phyloP scores from a whole-genome alignment of 208 protist species.

The Wallacemonas sp. region DNA sequence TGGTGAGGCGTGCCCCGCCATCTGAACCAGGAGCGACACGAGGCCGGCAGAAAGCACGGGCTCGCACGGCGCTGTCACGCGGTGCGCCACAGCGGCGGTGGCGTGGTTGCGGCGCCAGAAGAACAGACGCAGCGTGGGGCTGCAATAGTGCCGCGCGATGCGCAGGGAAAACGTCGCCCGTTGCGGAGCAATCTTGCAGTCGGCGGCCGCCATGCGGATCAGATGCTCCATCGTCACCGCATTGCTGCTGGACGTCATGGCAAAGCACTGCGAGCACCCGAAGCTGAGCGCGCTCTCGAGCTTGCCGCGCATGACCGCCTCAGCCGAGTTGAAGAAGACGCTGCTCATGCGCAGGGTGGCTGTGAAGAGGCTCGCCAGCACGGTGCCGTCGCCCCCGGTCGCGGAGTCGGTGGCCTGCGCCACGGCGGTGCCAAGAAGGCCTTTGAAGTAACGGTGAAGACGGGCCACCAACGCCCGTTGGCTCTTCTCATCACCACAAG shows the following conservation, averaged over 20 bases:
- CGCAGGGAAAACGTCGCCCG: not conserved
- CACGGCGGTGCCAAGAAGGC: not conserved
- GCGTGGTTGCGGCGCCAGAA: conserved; percentile 8
- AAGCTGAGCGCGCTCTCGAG: not conserved
- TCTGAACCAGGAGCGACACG: not conserved
- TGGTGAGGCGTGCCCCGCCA: conserved; percentile 4
- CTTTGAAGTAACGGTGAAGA: not conserved
- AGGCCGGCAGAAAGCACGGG: not conserved
- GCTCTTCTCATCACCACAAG: not conserved
- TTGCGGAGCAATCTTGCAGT: not conserved
- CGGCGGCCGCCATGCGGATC: not conserved
- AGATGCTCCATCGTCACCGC: not conserved
- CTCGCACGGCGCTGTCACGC: not conserved
- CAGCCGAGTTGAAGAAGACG: not conserved
- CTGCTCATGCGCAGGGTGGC: not conserved
- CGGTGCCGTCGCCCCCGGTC: not conserved
- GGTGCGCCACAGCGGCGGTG: not conserved
- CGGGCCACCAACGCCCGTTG: not conserved
- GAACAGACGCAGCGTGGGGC: not conserved
- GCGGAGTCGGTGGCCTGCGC: too few species aligned
- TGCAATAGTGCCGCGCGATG: not conserved
- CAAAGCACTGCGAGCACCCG: not conserved
- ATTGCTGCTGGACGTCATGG: not conserved
- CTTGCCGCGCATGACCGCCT: not conserved
- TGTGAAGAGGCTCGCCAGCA: not conserved